Evolutionary conservation across 768 basidiomycete genomes (phyloP).

Genomic region (Sporobolomyces pararoseus): DNA sequence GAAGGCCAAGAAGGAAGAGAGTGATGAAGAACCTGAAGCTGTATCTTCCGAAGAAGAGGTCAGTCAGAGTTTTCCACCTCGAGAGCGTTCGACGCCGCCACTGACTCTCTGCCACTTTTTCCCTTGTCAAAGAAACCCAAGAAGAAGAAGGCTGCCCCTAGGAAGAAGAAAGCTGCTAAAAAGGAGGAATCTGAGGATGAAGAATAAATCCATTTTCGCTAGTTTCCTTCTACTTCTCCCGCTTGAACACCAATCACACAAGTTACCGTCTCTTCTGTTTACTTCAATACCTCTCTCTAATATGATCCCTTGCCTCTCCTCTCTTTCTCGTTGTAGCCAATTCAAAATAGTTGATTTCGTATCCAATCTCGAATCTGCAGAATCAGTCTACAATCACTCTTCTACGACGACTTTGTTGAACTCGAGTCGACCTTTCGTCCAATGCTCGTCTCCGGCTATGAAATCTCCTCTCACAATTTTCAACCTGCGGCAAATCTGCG

Average conservation of each 20-base stretch:
- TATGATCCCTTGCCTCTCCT: not conserved
- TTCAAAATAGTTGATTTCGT: too few species aligned
- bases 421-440: not conserved
- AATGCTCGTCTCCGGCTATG: slow-evolving; percentile 59
- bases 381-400: too few species aligned
- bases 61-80: not conserved
- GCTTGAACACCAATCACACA: not conserved
- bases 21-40: slow-evolving; percentile 11
- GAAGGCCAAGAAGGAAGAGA: slow-evolving; percentile 20
- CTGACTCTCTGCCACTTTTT: not conserved
- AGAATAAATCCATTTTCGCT: not conserved
- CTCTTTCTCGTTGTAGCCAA: too few species aligned
- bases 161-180: slow-evolving; percentile 19
- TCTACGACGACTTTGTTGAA: not conserved
- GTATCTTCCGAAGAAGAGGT: slow-evolving; percentile 14
- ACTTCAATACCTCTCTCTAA: not conserved
- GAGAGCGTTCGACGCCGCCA: not conserved
- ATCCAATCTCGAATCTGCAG: too few species aligned
- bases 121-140: slow-evolving; percentile 10
- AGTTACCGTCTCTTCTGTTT: not conserved
- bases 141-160: slow-evolving; percentile 21
- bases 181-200: slow-evolving; percentile 1
- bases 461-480: slow-evolving; percentile 63
- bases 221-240: not conserved
- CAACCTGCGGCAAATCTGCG: too few species aligned